A percentile compares a stretch with the other conserved stretches of the same genome.
phyloP scores from a whole-genome alignment of 208 protist species.

The Acanthamoeba lenticulata region DNA sequence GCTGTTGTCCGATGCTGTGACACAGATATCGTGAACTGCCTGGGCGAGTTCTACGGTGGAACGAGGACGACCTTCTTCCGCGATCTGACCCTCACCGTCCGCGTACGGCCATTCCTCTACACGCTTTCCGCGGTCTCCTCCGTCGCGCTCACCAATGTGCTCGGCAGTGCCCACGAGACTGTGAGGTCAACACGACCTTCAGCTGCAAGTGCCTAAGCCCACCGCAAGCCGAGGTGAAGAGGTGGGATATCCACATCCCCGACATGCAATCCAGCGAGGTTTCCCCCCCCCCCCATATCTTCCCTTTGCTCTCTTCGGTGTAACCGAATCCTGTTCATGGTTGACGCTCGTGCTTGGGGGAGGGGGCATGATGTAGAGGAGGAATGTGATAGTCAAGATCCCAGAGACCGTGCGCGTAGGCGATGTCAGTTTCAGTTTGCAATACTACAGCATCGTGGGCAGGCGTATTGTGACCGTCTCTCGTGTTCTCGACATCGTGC shows the following conservation, averaged over 20 bases:
- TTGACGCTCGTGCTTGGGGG: neutral
- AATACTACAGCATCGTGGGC: neutral
- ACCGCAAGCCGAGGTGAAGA: neutral
- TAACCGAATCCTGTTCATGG: neutral
- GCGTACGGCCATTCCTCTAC: neutral
- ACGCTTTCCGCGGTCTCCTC: neutral
- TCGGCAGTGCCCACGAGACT: neutral
- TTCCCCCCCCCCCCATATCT: neutral
- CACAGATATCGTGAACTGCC: neutral
- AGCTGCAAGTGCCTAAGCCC: neutral
- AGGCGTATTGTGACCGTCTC: neutral
- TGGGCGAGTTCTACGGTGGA: conserved; percentile 6
- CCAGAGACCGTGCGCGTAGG: neutral
- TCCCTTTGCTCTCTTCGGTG: neutral
- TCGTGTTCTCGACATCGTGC: neutral
- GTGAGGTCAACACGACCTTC: neutral
- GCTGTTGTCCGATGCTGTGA: neutral
- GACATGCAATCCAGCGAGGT: conserved; percentile 23
- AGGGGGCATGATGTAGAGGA: neutral
- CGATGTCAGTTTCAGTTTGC: neutral
- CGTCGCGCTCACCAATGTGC: neutral
- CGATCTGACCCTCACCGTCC: neutral
- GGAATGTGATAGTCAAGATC: conserved; percentile 9
- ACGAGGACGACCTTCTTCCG: neutral
- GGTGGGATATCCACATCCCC: conserved; percentile 2